phyloP scores from a whole-genome alignment of 257 asterid genomes.

The Fraxinus pennsylvanica region DNA sequence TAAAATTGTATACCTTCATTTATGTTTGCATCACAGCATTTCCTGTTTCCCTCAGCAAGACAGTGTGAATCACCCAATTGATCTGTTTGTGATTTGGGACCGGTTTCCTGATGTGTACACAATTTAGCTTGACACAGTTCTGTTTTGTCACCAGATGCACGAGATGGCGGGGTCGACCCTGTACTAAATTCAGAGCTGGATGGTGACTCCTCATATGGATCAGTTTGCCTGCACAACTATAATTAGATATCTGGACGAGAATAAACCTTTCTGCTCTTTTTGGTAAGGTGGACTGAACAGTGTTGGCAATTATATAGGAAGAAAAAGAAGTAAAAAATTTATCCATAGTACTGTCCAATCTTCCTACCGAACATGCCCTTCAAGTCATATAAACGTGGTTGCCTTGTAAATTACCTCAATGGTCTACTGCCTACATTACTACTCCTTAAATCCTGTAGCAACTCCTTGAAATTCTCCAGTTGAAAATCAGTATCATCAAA shows the following conservation, averaged over 20 bases:
- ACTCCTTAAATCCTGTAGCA: conserved; percentile 62
- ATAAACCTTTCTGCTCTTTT: conserved; percentile 5
- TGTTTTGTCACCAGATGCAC: conserved; percentile 40
- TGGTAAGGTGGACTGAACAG: background rate
- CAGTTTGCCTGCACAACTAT: conserved; percentile 62
- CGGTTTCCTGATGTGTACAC: conserved; percentile 40
- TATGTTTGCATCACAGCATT: conserved; percentile 34
- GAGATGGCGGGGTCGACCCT: conserved; percentile 65
- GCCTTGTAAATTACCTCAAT: conserved; percentile 60
- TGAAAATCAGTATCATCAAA: conserved; percentile 54
- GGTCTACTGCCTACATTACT: conserved; percentile 56
- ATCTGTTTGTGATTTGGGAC: conserved; percentile 43
- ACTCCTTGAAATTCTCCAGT: conserved; percentile 62
- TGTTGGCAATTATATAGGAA: background rate
- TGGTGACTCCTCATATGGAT: conserved; percentile 57
- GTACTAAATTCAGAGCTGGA: conserved; percentile 82
- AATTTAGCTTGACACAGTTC: conserved; percentile 55
- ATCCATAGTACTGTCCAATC: background rate
- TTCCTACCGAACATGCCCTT: background rate
- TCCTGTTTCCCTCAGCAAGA: conserved; percentile 45
- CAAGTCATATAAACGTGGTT: background rate
- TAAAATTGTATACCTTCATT: conserved; percentile 41
- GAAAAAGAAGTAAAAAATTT: background rate
- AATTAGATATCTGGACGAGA: conserved; percentile 35
- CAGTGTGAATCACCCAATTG: conserved; percentile 39